Conservation (phyloP, 176 grass and related monocot genomes). For the Puccinellia tenuiflora region DNA sequence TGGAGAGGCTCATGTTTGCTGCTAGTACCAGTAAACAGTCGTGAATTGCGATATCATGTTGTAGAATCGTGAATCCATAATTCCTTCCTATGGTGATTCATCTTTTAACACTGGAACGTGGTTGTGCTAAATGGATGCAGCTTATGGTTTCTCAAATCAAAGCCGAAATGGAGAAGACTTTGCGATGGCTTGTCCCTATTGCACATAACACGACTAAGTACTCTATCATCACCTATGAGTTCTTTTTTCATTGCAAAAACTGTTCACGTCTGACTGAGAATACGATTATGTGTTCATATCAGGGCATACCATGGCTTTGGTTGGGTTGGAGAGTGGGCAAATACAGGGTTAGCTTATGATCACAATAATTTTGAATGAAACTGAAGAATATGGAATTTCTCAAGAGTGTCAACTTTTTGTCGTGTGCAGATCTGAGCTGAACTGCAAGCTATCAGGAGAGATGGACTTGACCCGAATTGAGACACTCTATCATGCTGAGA, state of each 20-base stretch:
- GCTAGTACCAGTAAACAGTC: not conserved
- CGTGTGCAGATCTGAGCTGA: constrained; percentile 56
- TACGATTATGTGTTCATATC: constrained; percentile 35
- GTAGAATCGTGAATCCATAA: not conserved
- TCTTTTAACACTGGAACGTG: constrained; percentile 12
- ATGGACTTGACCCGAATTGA: constrained; percentile 64
- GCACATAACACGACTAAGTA: constrained; percentile 92
- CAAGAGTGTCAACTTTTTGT: not conserved
- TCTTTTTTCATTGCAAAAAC: constrained; percentile 3
- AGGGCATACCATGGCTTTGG: constrained; percentile 95
- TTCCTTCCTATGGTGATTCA: not conserved
- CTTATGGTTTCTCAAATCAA: constrained; percentile 70
- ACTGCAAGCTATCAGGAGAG: constrained; percentile 51
- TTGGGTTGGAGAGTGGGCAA: constrained; percentile 99
- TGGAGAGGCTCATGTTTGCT: constrained; percentile 21
- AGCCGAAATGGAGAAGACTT: constrained; percentile 90
- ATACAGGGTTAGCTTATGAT: constrained; percentile 65
- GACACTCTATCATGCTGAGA: constrained; percentile 90
- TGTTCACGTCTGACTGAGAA: constrained; percentile 21
- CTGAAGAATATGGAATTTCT: constrained; percentile 11
- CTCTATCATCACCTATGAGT: constrained; percentile 18
- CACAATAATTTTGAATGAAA: constrained; percentile 17
- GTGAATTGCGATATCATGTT: not conserved
- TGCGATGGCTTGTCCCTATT: constrained; percentile 84
- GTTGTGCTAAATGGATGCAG: constrained; percentile 55